Evolutionary conservation across 2,329 filamentous ascomycete species (phyloP).

Genomic region (Hymenoscyphus scutula): DNA sequence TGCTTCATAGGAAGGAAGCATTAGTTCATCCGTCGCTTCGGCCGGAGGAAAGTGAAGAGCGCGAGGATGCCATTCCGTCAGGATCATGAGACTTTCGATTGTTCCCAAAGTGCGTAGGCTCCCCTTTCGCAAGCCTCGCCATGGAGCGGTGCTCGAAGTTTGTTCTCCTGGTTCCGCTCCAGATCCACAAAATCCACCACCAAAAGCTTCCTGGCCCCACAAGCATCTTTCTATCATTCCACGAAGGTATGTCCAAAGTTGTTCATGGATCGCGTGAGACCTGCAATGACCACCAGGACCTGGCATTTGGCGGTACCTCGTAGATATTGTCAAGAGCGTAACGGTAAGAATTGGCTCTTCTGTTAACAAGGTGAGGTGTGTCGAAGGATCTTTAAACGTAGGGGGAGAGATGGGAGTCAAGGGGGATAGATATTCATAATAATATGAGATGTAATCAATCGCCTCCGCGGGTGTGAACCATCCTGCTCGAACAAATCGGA

Average conservation of each 20-base stretch:
- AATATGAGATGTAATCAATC: constrained; percentile 92
- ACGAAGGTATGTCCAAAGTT: constrained; percentile 89
- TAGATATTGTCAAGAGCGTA: constrained; percentile 86
- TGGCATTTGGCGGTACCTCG: constrained; percentile 76
- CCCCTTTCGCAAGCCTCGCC: constrained; percentile 69
- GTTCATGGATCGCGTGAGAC: constrained; percentile 89
- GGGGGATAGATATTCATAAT: constrained; percentile 87
- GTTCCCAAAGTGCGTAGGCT: constrained; percentile 88
- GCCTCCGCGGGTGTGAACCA: constrained; percentile 96
- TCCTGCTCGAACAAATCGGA: constrained; percentile 91
- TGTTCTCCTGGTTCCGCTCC: constrained; percentile 56
- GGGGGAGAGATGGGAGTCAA: constrained; percentile 92
- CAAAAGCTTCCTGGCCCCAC: constrained; percentile 95
- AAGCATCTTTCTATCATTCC: constrained; percentile 94
- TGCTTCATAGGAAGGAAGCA: constrained; percentile 58
- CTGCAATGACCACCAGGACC: constrained; percentile 80
- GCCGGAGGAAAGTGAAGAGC: constrained; percentile 90
- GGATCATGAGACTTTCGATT: constrained; percentile 87
- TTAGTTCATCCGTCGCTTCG: constrained; percentile 68
- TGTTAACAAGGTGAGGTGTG: constrained; percentile 75
- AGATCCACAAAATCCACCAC: constrained; percentile 78
- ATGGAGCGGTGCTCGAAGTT: constrained; percentile 66
- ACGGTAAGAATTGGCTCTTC: constrained; percentile 93
- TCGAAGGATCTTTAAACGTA: constrained; percentile 79
- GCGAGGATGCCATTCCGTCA: constrained; percentile 96